Evolutionary conservation across 805 yeast species (phyloP), one percentile per base, ranked within the genome.

Genomic region (Candida sithepensis): DNA sequence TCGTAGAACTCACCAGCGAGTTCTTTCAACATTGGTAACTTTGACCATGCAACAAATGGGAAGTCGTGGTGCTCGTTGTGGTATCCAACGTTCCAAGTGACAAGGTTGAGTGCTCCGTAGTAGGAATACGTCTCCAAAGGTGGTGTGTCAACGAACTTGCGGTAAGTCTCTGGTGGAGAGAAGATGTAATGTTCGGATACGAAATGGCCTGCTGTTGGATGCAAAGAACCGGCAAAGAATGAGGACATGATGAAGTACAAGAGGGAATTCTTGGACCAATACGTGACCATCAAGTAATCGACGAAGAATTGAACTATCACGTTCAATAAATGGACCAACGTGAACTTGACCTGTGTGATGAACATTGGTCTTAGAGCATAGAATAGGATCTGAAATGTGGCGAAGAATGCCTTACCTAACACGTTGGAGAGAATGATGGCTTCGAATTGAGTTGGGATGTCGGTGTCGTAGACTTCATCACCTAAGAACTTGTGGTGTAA

Each of bases 11-110:
- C 97, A 20, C 74, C 63, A 3, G 96, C 96, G 28, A 87, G 77
- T 41, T 67, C 62, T 46, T 84, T 74, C 36, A 90, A 69, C 45
- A 75, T 68, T 32, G 86, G 87, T 42, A 90, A 70, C 52, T 81
- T 79, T 0, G 94, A 78, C 97, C 97, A 90, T 0, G 97, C 92
- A 57, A 90, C 77, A 63, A 83, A 90, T 1, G 97, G 97, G 74
- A 90, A 90, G 68, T 90, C 97, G 63, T 90, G 97, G 66, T 90
- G 97, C 66, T 90, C 97, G 59, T 87, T 89, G 66, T 90, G 97
- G 63, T 88, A 81, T 2, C 97, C 97, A 8, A 89, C 97, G 58
- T 90, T 90, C 92, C 96, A 90, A 1, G 94, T 88, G 53, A 91
- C 68, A 36, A 74, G 49, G 61, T 90, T 90, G 55, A 90, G 73